Evolutionary conservation across 768 basidiomycete species (phyloP), one percentile per base, ranked within the genome.

Genomic region (Boletus rubescentipes): DNA sequence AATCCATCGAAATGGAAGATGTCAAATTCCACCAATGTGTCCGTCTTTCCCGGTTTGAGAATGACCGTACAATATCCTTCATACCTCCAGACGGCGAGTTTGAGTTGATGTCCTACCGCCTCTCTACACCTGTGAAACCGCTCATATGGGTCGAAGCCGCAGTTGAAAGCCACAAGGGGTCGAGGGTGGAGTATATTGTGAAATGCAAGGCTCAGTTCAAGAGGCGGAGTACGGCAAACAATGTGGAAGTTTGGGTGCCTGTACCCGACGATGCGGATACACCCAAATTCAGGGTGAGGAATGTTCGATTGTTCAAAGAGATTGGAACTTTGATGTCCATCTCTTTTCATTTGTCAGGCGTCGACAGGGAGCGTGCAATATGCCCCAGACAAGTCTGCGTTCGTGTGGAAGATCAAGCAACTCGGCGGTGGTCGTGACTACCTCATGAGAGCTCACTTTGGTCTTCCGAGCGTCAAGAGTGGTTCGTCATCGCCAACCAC

Each of bases 21-120:
- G 93, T 98, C 76, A 98, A 98, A 71, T 99, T 99, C 77, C 97
- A 99, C 67, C 97, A 99, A 79, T 99, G 97, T 65, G 97, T 98
- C 11, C 92, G 97, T 10, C 80, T 99, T 21, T 89, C 94, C 10
- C 85, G 96, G 8, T 99, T 99, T 67, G 97, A 99, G 67, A 98
- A 97, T 71, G 96, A 99, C 74, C 88, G 97, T 55, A 98, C 96
- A 1, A 99, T 98, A 67, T 94, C 92, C 34, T 99, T 99, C 76
- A 99, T 98, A 63, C 97, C 97, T 0, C 96, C 97, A 4, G 96
- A 98, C 68, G 97, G 97, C 65, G 96, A 98, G 70, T 98, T 99
- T 65, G 97, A 98, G 67, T 83, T 98, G 53, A 98, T 98, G 94
- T 90, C 89, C 5, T 98, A 98, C 71, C 87, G 97, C n/a, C 81